phyloP scores from a whole-genome alignment of 139 green algal species.

The Eudorina sp. region DNA sequence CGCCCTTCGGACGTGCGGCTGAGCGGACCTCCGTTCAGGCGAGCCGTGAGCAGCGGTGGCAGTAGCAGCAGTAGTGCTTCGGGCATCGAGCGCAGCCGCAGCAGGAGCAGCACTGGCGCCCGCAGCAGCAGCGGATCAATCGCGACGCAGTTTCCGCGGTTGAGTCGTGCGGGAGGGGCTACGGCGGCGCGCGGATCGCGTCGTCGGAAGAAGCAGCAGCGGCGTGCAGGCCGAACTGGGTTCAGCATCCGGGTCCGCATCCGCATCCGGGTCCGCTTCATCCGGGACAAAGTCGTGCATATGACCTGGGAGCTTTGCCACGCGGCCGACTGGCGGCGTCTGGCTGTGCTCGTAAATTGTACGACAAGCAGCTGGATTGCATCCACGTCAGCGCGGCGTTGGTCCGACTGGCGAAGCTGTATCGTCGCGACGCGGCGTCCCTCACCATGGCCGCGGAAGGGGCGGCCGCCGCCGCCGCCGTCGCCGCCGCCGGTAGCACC shows the following conservation, averaged over 20 bases:
- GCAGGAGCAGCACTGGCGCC: background rate
- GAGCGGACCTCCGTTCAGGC: background rate
- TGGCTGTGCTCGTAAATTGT: constrained; percentile 39
- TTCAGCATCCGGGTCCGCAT: background rate
- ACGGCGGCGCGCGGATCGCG: background rate
- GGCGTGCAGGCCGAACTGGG: background rate
- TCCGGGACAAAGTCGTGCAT: background rate
- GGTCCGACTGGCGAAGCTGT: constrained; percentile 51
- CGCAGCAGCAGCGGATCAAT: background rate
- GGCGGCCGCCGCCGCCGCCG: background rate
- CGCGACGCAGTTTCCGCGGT: background rate
- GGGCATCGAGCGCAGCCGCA: background rate
- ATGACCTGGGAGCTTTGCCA: background rate
- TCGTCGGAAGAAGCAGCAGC: background rate
- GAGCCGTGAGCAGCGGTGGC: background rate
- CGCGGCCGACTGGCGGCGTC: constrained; percentile 4
- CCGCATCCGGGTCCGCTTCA: background rate
- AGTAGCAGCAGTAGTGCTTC: background rate
- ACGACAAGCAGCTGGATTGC: constrained; percentile 22
- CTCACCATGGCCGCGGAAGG: background rate
- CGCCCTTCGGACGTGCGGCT: no score
- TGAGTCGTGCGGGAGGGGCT: background rate
- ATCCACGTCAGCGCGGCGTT: constrained; percentile 53
- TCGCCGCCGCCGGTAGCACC: background rate
- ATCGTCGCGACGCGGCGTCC: background rate